Evolutionary conservation across 495 filamentous ascomycete genomes (phyloP).

Genomic region (Talaromyces adpressus): DNA sequence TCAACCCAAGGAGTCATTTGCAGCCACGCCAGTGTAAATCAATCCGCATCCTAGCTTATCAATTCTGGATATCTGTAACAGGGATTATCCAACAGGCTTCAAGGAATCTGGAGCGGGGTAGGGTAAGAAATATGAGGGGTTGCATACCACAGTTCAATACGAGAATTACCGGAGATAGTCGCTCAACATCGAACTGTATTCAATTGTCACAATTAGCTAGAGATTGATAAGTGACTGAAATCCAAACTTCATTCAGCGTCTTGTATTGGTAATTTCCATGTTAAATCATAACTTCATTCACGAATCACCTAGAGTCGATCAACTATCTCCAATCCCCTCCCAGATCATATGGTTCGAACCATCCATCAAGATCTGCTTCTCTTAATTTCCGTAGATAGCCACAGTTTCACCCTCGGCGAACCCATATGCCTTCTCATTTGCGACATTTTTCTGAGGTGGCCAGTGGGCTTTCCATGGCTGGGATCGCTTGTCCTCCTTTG

Average conservation of each 20-base stretch:
- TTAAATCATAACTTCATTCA: not conserved
- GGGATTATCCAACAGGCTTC: not conserved
- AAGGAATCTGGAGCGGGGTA: not conserved
- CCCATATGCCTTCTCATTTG: not conserved
- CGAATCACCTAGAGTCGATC: not conserved
- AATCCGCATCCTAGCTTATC: not conserved
- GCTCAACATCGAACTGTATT: not conserved
- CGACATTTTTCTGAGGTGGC: not conserved
- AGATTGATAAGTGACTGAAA: too few species aligned
- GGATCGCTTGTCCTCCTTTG: not conserved
- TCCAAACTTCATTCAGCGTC: not conserved
- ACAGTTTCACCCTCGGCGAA: not conserved
- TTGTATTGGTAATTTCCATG: not conserved
- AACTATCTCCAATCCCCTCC: not conserved
- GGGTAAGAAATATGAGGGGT: not conserved
- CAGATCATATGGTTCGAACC: not conserved
- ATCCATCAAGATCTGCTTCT: not conserved
- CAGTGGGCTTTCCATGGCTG: not conserved
- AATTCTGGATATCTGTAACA: not conserved
- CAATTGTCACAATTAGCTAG: not conserved
- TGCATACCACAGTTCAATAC: not conserved
- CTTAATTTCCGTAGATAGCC: not conserved
- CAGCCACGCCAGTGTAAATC: not conserved
- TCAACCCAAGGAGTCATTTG: not conserved
- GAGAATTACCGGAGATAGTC: not conserved